phyloP scores from a whole-genome alignment of 805 yeast species.

The Spencermartinsiella europaea region DNA sequence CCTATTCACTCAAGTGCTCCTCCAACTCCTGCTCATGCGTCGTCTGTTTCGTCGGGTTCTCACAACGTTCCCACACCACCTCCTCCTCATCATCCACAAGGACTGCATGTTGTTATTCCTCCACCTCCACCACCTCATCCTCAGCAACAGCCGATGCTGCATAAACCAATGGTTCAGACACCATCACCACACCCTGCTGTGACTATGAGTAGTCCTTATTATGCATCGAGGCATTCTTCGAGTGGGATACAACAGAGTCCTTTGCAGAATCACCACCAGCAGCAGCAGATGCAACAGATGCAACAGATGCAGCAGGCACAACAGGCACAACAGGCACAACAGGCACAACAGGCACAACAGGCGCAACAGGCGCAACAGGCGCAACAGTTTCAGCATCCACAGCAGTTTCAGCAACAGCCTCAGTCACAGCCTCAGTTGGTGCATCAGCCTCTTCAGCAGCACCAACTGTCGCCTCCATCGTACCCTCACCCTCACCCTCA shows the following conservation, averaged over 20 bases:
- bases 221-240: not conserved
- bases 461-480: not conserved
- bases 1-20: not conserved
- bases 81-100: constrained; percentile 4
- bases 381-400: not conserved
- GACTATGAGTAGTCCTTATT: not conserved
- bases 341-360: no score
- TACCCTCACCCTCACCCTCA: not conserved
- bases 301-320: no score
- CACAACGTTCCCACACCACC: constrained; percentile 3
- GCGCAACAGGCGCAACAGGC: not conserved
- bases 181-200: not conserved
- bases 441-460: constrained; percentile 6
- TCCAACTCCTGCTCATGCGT: constrained; percentile 1
- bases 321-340: no score
- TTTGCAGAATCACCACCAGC: not conserved
- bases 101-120: not conserved
- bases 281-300: no score
- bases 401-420: constrained; percentile 5
- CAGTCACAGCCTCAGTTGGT: constrained; percentile 3
- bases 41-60: constrained; percentile 1
- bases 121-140: no score
- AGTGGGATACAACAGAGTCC: not conserved
- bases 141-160: not conserved
- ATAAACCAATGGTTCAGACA: not conserved